Conservation (phyloP, 495 filamentous ascomycete genomes). For the Talaromyces ruber region DNA sequence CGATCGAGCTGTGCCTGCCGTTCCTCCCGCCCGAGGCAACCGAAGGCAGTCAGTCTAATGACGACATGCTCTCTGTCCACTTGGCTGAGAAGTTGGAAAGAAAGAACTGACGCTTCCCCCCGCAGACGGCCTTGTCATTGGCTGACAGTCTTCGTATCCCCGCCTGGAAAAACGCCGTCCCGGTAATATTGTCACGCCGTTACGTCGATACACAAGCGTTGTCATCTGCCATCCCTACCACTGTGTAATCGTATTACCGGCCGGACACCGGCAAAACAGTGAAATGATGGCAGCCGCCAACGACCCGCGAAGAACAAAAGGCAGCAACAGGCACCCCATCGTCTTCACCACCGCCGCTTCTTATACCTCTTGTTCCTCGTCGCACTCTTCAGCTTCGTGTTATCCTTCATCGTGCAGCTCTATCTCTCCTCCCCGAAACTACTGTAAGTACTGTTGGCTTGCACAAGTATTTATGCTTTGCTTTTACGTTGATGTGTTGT, state of each 20-base stretch:
- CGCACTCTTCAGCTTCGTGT: constrained; percentile 22
- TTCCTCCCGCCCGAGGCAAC: background rate
- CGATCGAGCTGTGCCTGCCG: background rate
- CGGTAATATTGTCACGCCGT: background rate
- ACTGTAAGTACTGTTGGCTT: constrained; percentile 1
- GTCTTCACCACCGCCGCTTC: constrained; percentile 10
- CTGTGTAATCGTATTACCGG: background rate
- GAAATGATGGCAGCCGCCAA: background rate
- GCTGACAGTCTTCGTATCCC: background rate
- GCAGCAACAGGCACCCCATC: background rate
- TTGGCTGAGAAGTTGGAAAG: background rate
- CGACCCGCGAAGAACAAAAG: background rate
- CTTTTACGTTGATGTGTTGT: background rate
- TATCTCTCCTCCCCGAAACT: constrained; percentile 10
- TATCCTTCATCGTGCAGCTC: constrained; percentile 31
- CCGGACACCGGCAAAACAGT: background rate
- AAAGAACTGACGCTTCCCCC: background rate
- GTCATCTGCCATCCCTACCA: background rate
- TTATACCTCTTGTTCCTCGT: constrained; percentile 13
- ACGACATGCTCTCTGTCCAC: background rate
- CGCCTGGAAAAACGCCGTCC: background rate
- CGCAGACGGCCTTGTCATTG: background rate
- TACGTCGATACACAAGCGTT: background rate
- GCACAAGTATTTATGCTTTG: background rate
- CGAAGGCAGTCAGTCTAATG: background rate